phyloP scores from a whole-genome alignment of 495 filamentous ascomycete genomes.

The Parmelia sp. region DNA sequence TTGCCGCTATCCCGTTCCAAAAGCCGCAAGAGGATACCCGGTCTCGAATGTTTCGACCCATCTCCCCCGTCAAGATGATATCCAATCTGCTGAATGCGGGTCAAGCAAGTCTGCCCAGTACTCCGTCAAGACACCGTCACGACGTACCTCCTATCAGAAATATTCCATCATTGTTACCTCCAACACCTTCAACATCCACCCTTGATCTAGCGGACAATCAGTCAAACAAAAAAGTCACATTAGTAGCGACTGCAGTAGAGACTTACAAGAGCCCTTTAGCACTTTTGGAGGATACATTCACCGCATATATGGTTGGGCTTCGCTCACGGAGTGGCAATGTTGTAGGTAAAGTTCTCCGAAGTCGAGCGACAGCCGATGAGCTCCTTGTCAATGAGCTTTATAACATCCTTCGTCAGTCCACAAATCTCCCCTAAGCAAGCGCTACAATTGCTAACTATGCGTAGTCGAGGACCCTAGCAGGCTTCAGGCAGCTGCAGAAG shows the following conservation, averaged over 20 bases:
- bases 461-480: constrained; percentile 67
- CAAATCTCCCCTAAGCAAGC: background rate
- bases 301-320: constrained; percentile 73
- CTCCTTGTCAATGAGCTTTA: constrained; percentile 84
- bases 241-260: constrained; percentile 14
- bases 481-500: constrained; percentile 64
- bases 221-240: constrained; percentile 32
- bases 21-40: constrained; percentile 54
- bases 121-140: constrained; percentile 21
- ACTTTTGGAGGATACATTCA: constrained; percentile 78
- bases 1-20: constrained; percentile 62
- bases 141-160: constrained; percentile 24
- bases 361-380: constrained; percentile 65
- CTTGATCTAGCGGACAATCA: constrained; percentile 31
- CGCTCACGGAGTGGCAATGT: constrained; percentile 80
- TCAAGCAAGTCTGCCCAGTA: constrained; percentile 30
- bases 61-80: constrained; percentile 85
- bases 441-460: constrained; percentile 15
- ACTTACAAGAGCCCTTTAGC: constrained; percentile 33
- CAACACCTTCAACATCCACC: constrained; percentile 33
- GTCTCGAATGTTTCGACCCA: constrained; percentile 56
- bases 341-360: constrained; percentile 65
- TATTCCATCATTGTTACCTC: constrained; percentile 32
- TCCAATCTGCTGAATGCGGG: constrained; percentile 69
- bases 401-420: constrained; percentile 53